Percentiles rank a stretch among this genome's conserved stretches.
phyloP scores from a whole-genome alignment of 305 asterid genomes.

The Fraxinus albicans region DNA sequence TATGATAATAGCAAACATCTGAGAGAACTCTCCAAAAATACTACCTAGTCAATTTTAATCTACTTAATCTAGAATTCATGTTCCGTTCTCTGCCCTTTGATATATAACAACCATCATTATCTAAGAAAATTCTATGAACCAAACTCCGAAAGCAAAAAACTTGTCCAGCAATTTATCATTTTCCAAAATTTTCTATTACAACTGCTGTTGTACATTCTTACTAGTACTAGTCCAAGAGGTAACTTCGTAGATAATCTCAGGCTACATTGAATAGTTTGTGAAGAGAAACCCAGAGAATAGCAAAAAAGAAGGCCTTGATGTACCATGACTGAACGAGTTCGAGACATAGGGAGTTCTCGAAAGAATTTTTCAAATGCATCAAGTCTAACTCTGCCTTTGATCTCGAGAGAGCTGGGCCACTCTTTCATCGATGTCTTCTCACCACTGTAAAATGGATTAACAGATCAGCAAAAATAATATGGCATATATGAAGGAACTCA shows the following conservation, averaged over 20 bases:
- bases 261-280: slow-evolving; percentile 33
- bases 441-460: slow-evolving; percentile 57
- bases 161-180: background rate
- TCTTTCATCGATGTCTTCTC: slow-evolving; percentile 78
- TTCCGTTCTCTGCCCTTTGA: background rate
- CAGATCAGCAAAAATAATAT: slow-evolving; percentile 26
- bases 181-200: slow-evolving; percentile 20
- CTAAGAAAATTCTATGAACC: background rate
- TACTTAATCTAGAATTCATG: background rate
- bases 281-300: slow-evolving; percentile 42
- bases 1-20: background rate
- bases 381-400: slow-evolving; percentile 92
- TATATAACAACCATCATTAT: background rate
- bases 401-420: slow-evolving; percentile 87
- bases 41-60: background rate
- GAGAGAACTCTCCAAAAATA: background rate
- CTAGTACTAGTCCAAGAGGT: slow-evolving; percentile 23
- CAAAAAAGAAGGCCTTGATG: slow-evolving; percentile 51
- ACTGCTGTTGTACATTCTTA: slow-evolving; percentile 37
- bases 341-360: slow-evolving; percentile 91
- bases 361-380: slow-evolving; percentile 93
- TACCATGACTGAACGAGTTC: slow-evolving; percentile 99
- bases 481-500: background rate
- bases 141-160: background rate
- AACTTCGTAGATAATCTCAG: slow-evolving; percentile 15